Evolutionary conservation across 352 stramenopile species (phyloP), one percentile per base, ranked within the genome.

Genomic region (Pseudoperonospora humuli): DNA sequence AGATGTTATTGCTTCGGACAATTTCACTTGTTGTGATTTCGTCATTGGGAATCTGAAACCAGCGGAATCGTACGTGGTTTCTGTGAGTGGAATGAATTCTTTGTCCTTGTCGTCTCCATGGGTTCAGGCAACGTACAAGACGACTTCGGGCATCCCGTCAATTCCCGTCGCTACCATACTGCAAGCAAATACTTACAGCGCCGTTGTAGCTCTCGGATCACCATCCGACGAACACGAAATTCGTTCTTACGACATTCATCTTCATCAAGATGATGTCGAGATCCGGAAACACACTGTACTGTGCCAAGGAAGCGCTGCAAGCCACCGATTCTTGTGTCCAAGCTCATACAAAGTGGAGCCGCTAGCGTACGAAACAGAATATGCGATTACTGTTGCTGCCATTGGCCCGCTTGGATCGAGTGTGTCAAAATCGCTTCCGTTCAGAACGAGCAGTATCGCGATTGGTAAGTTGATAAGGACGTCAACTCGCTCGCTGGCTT

Each of bases 1-100:
- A 1, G 37, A 7, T 9, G 26, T 43, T 15, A 18, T 77, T 24
- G 23, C 5, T 11, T 59, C 54, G 1, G 52, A 38, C 0, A 45
- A 56, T 23, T 77, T 84, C 23, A 23, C 45, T 7, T 86, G 71
- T 39, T 84, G 71, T 45, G 61, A 39, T 11, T 57, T 82, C 2
- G 1, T 66, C 0, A 11, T 84, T 2, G 28, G 57, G 2, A 36
- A 45, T 9, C 54, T 84, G 21, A 7, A 49, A 3, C 15, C 43
- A 0, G 53, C 39, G 15, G 18, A 42, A 39, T 45, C 36, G 9
- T 84, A 84, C 34, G 21, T 36, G 5, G 36, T 83, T 13, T 33
- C 42, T 21, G 57, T 72, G 6, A 46, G 39, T 25, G 47, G 66
- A 3, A 26, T 21, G 1, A 82, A 84, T 20, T 47, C 51, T 5